Percentiles rank a stretch among this genome's conserved stretches.
Evolutionary conservation across 1,284 basidiomycete genomes (phyloP).

Genomic region (Golubevia sp.): DNA sequence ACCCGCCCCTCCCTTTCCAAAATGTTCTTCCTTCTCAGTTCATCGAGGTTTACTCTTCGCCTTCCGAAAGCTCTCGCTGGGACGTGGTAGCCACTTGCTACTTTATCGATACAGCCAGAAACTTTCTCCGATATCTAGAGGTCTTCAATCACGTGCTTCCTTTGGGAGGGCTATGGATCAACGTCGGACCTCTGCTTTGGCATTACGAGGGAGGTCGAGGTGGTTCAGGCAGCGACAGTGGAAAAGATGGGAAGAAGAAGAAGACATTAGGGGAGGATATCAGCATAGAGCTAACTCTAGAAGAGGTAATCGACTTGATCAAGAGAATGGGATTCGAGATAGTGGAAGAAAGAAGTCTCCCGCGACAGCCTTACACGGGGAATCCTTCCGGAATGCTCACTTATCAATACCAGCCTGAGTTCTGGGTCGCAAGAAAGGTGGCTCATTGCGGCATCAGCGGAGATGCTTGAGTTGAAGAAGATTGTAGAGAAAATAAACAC

Average conservation of each 20-base stretch:
- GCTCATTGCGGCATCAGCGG: constrained; percentile 14
- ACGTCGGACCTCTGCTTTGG: constrained; percentile 56
- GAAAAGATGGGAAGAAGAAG: constrained; percentile 5
- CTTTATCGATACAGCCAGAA: constrained; percentile 85
- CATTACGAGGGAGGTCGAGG: constrained; percentile 36
- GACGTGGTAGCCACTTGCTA: constrained; percentile 91
- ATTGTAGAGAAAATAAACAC: no score
- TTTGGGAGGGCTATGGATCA: constrained; percentile 54
- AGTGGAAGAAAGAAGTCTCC: constrained; percentile 32
- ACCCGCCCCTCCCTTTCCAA: neutral
- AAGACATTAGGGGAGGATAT: constrained; percentile 12
- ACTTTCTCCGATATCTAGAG: constrained; percentile 51
- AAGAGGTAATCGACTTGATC: constrained; percentile 42
- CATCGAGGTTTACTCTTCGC: constrained; percentile 57
- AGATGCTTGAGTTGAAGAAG: no score
- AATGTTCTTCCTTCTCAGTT: constrained; percentile 12
- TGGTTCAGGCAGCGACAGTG: constrained; percentile 15
- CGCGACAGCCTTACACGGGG: constrained; percentile 48
- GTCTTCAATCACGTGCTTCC: constrained; percentile 49
- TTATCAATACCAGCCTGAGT: constrained; percentile 49
- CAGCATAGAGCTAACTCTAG: constrained; percentile 56
- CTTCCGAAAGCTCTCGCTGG: constrained; percentile 76
- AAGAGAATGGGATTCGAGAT: constrained; percentile 46
- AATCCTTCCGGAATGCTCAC: constrained; percentile 40
- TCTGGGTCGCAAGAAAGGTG: constrained; percentile 54